Conservation (phyloP, 306 rosid genomes). For the Begonia peltatifolia region DNA sequence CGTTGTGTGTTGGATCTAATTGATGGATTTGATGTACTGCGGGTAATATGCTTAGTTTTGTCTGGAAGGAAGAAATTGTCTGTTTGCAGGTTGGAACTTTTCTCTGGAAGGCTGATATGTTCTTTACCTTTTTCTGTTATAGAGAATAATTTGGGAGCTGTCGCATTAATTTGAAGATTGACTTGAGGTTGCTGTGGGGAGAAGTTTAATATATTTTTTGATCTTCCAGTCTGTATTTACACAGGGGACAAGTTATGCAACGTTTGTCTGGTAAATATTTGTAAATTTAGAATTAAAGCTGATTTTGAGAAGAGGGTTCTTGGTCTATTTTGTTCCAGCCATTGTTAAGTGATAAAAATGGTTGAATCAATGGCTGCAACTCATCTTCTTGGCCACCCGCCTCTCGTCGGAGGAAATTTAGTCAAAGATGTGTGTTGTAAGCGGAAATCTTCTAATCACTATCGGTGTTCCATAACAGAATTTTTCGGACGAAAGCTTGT, state of each 20-base stretch:
- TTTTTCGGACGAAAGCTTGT: slow-evolving; percentile 38
- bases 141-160: slow-evolving; percentile 1
- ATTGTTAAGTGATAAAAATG: slow-evolving; percentile 21
- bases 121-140: slow-evolving; percentile 2
- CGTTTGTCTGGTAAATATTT: neutral
- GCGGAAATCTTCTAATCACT: slow-evolving; percentile 24
- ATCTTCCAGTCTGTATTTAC: neutral
- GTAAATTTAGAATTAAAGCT: neutral
- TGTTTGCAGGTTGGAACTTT: neutral
- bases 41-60: slow-evolving; percentile 3
- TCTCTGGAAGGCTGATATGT: slow-evolving; percentile 1
- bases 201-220: neutral
- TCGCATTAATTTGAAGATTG: neutral
- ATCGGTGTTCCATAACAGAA: slow-evolving; percentile 23
- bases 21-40: no score
- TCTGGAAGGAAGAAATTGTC: slow-evolving; percentile 3
- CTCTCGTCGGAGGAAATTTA: slow-evolving; percentile 37
- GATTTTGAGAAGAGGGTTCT: neutral
- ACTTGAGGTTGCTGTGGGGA: neutral
- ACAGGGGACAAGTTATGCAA: neutral
- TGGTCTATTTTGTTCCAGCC: slow-evolving; percentile 11
- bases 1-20: no score
- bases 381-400: slow-evolving; percentile 55
- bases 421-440: slow-evolving; percentile 30
- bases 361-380: slow-evolving; percentile 80